Base-by-base conservation (phyloP, 148 eudicot genomes). In the Vaccinium corymbosum region DNA sequence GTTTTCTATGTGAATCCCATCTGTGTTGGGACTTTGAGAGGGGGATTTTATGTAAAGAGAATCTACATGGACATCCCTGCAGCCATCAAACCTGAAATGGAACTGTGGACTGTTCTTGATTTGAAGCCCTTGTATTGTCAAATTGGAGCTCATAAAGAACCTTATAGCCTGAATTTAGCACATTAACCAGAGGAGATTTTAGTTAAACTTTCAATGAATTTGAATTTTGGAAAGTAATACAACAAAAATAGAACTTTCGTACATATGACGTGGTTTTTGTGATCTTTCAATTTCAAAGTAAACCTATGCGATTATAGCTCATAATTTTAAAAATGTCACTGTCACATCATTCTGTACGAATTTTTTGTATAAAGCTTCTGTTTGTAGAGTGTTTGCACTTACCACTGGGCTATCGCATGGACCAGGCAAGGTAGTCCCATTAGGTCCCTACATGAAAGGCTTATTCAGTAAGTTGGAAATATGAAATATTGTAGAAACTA, bases 371-470 rank as follows among this genome's bases (percentile, higher is more conserved):
- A 66, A 66, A 27, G 72, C 72, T 66, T 66, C 72, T 66, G 72
- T 66, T 11, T 66, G 32, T 22, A 20, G 70, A 10, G 51, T n/a
- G 8, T 76, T 79, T 56, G 78, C 12, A 81, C 93, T 94, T 93
- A 95, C 98, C 74, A 95, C 98, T 79, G 98, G 98, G 86, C 98
- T 95, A 50, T 95, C 98, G 81, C 98, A 95, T 50, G 94, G 95
- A 76, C 97, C 98, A 74, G 92, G 89, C 56, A 79, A 35, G 25
- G 92, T 90, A 77, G 92, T 86, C 87, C 95, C 95, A 83, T 92
- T 87, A 46, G 84, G 55, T 8, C 93, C 98, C 98, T 94, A 93
- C 86, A 86, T 49, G 87, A 89, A 81, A 83, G 12, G 13, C 19
- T 83, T 52, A 2, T 3, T 75, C 49, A 66, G 38, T 76, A 48